Conservation (phyloP, 2,329 filamentous ascomycete species). For the Dryadomyces sulphureus region DNA sequence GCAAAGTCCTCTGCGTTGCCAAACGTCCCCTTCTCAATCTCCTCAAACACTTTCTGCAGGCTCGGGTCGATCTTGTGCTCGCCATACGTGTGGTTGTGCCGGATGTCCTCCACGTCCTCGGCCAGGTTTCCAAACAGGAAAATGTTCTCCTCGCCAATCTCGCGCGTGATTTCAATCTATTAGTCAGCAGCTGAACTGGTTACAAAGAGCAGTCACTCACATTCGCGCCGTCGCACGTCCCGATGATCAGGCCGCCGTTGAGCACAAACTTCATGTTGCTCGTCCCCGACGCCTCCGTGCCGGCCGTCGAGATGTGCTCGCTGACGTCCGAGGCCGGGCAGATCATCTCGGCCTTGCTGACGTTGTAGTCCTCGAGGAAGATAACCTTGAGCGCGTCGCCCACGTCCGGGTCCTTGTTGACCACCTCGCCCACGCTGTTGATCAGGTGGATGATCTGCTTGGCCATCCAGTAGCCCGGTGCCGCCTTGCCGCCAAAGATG, state of each 20-base stretch:
- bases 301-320: slow-evolving; percentile 96
- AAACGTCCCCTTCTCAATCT: slow-evolving; percentile 68
- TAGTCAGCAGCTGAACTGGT: neutral
- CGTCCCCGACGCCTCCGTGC: slow-evolving; percentile 77
- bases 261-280: slow-evolving; percentile 99
- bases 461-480: slow-evolving; percentile 99
- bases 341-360: slow-evolving; percentile 98
- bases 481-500: slow-evolving; percentile 95
- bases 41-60: slow-evolving; percentile 67
- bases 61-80: slow-evolving; percentile 62
- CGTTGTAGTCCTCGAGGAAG: slow-evolving; percentile 96
- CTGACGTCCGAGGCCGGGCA: slow-evolving; percentile 87
- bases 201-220: slow-evolving; percentile 36
- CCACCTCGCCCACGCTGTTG: slow-evolving; percentile 76
- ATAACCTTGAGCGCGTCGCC: slow-evolving; percentile 93
- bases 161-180: slow-evolving; percentile 90
- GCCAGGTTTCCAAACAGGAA: slow-evolving; percentile 95
- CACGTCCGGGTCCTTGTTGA: slow-evolving; percentile 86
- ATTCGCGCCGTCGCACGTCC: slow-evolving; percentile 94
- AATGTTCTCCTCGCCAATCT: slow-evolving; percentile 93
- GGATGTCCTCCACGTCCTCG: slow-evolving; percentile 92
- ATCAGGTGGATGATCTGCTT: slow-evolving; percentile 97
- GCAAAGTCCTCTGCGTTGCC: slow-evolving; percentile 65
- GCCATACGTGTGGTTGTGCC: slow-evolving; percentile 77
- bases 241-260: slow-evolving; percentile 93